These are phyloP conservation scores for Diaporthe velutina DNA, from an alignment of 2,329 filamentous ascomycete genomes.

Conservation along the genomic window DNA sequence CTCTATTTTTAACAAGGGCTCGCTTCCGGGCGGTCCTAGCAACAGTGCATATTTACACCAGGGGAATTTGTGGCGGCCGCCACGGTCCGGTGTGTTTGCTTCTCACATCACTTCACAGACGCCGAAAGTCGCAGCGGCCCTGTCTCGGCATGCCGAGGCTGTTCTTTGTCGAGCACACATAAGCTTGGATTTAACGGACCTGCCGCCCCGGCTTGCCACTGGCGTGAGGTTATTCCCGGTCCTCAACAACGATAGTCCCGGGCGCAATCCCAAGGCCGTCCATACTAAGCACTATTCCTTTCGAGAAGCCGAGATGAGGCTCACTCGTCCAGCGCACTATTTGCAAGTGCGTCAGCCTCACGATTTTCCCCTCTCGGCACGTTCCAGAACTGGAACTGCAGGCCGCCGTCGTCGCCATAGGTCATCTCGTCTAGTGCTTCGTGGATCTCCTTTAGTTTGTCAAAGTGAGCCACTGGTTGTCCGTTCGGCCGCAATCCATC, in stretches of 20 bases:
- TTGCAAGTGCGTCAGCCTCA: constrained; percentile 40
- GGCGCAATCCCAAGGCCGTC: not conserved
- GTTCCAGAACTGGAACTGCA: constrained; percentile 41
- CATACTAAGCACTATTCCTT: not conserved
- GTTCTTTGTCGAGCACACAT: not conserved
- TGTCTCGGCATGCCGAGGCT: not conserved
- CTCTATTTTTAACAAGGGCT: constrained; percentile 35
- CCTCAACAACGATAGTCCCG: not conserved
- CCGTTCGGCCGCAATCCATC: constrained; percentile 29
- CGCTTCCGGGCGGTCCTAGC: constrained; percentile 13
- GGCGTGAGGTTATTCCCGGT: not conserved
- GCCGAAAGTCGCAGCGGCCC: not conserved
- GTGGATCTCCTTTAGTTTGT: constrained; percentile 35
- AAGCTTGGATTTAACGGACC: not conserved
- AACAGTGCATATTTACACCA: constrained; percentile 2
- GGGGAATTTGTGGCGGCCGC: not conserved
- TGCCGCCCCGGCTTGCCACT: constrained; percentile 1
- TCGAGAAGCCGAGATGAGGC: not conserved
- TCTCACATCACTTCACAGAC: not conserved
- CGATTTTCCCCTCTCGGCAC: constrained; percentile 38
- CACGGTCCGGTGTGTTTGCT: not conserved
- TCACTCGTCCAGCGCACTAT: constrained; percentile 27
- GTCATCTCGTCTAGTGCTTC: constrained; percentile 39
- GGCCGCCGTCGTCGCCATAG: constrained; percentile 36
- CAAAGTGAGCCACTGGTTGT: constrained; percentile 35